A percentile compares a stretch with the other conserved stretches of the same genome.
Conservation (phyloP, 1,284 basidiomycete species). For the Ceratobasidium sp. region DNA sequence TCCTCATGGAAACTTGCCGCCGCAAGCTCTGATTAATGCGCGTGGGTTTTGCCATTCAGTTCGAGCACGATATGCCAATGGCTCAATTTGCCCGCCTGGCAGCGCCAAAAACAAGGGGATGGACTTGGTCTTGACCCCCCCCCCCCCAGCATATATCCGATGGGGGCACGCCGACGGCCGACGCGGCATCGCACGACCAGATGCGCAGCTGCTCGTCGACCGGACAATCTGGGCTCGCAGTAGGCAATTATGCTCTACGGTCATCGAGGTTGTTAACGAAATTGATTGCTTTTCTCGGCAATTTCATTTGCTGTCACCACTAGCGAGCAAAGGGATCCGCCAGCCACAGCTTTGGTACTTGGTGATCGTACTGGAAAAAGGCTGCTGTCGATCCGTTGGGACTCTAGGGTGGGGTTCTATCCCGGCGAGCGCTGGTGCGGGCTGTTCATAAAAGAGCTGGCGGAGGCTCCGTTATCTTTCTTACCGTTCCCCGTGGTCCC, state of each 20-base stretch:
- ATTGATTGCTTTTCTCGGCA: slow-evolving; percentile 7
- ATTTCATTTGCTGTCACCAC: slow-evolving; percentile 5
- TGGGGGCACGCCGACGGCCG: too few relatives aligned
- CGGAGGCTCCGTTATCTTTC: neutral
- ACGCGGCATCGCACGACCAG: too few relatives aligned
- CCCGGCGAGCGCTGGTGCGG: neutral
- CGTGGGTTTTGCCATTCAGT: neutral
- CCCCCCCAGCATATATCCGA: neutral
- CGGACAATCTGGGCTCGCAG: neutral
- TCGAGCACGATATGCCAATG: neutral
- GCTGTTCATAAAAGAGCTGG: neutral
- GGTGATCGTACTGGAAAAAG: neutral
- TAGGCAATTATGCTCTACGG: neutral
- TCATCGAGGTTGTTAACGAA: neutral
- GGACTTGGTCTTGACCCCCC: neutral
- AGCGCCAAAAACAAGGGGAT: neutral
- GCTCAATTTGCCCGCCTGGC: neutral
- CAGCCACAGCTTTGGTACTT: neutral
- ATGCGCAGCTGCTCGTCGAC: neutral
- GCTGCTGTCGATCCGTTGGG: neutral
- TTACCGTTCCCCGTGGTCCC: slow-evolving; percentile 6
- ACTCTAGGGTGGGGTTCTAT: neutral
- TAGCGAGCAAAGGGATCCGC: neutral
- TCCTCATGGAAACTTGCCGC: neutral
- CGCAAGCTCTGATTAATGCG: neutral